Evolutionary conservation across 768 basidiomycete genomes (phyloP).

Genomic region (Psilocybe azurescens): DNA sequence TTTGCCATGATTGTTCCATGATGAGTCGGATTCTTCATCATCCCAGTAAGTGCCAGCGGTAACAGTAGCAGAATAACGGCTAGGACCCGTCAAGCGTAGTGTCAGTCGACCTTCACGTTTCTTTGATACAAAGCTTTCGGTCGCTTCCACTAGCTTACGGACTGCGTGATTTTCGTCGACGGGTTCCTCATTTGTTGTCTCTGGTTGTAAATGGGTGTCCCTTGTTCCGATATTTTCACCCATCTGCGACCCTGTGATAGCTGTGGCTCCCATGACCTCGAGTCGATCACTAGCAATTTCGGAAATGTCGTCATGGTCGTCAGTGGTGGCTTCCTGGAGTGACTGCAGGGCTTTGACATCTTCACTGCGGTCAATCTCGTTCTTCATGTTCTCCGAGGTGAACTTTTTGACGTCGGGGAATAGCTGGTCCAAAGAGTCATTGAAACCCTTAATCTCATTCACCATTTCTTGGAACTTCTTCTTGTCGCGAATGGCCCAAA

Average conservation of each 20-base stretch:
- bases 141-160: background rate
- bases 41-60: background rate
- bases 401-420: background rate
- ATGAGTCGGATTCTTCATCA: background rate
- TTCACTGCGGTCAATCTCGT: background rate
- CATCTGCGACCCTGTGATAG: background rate
- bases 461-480: background rate
- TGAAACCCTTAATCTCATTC: background rate
- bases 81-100: background rate
- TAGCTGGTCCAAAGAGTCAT: background rate
- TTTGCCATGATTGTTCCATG: background rate
- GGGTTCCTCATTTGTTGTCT: background rate
- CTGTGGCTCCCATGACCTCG: background rate
- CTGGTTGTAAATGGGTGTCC: background rate
- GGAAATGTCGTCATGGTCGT: background rate
- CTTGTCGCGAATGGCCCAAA: background rate
- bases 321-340: background rate
- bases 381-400: background rate
- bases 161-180: background rate
- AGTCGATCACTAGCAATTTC: background rate
- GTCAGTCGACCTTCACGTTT: background rate
- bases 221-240: background rate
- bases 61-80: background rate
- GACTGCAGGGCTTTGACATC: background rate
- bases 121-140: background rate